Evolutionary conservation across 805 yeast species (phyloP).

Genomic region (Candida jianshihensis): DNA sequence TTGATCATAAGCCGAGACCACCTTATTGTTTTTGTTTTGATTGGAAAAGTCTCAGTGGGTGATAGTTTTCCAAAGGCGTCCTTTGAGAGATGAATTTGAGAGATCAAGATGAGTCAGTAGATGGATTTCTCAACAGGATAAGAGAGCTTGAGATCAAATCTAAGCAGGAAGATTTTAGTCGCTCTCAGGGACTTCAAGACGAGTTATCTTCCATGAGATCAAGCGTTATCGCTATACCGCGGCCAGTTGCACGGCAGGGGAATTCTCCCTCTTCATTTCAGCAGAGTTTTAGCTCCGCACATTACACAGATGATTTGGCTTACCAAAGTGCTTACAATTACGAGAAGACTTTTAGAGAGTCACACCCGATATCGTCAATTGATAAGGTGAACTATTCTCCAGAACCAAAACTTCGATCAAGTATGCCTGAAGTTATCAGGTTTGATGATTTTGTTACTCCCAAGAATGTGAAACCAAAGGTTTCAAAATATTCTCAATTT

Average conservation of each 20-base stretch:
- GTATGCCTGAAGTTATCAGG: constrained; percentile 17
- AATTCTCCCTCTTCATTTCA: constrained; percentile 29
- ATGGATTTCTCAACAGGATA: constrained; percentile 11
- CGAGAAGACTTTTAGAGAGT: constrained; percentile 36
- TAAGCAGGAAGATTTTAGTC: constrained; percentile 4
- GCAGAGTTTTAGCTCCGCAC: too few relatives aligned
- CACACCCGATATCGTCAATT: neutral
- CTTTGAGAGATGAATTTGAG: neutral
- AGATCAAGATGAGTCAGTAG: constrained; percentile 5
- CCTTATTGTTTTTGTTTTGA: too few relatives aligned
- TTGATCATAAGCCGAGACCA: too few relatives aligned
- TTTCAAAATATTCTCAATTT: constrained; percentile 14
- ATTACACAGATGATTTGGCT: constrained; percentile 44
- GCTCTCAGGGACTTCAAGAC: constrained; percentile 5
- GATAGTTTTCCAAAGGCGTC: neutral
- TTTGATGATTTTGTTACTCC: constrained; percentile 20
- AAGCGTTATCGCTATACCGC: too few relatives aligned
- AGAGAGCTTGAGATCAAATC: constrained; percentile 11
- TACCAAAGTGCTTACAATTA: constrained; percentile 57
- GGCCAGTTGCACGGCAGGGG: neutral
- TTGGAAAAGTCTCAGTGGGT: too few relatives aligned
- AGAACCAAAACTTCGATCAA: constrained; percentile 4
- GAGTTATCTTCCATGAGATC: too few relatives aligned
- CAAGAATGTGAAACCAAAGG: neutral
- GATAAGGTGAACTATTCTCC: too few relatives aligned